Evolutionary conservation across 352 stramenopile species (phyloP).

Genomic region (Pythium brassicae): DNA sequence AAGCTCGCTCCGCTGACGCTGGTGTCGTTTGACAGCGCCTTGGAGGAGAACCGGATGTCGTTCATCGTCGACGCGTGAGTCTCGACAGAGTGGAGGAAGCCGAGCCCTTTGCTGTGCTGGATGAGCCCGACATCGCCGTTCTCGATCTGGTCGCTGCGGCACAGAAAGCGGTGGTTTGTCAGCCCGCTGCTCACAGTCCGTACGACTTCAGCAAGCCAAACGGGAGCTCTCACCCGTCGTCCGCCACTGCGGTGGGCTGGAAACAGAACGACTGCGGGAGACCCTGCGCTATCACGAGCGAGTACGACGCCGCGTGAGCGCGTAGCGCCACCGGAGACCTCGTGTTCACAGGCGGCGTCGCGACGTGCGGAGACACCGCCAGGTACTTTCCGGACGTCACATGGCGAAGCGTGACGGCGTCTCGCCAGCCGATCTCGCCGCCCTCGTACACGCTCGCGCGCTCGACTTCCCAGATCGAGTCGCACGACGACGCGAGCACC

Average conservation of each 20-base stretch:
- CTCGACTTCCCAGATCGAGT: constrained; percentile 67
- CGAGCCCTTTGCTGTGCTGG: constrained; percentile 40
- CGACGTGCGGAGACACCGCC: constrained; percentile 17
- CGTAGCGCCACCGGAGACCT: constrained; percentile 18
- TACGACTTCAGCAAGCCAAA: background rate
- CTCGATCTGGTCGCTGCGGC: constrained; percentile 33
- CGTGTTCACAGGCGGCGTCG: constrained; percentile 14
- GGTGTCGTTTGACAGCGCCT: constrained; percentile 29
- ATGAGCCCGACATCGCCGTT: constrained; percentile 54
- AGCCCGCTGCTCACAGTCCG: background rate
- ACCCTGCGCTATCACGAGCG: constrained; percentile 30
- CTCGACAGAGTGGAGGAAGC: constrained; percentile 65
- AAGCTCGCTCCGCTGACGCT: constrained; percentile 27
- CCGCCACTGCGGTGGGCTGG: constrained; percentile 46
- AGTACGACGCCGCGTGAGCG: constrained; percentile 14
- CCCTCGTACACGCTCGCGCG: constrained; percentile 43
- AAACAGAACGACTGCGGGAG: constrained; percentile 50
- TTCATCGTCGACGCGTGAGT: constrained; percentile 60
- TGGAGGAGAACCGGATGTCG: constrained; percentile 60
- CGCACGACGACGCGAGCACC: constrained; percentile 26
- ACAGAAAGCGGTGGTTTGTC: background rate
- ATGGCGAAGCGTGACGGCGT: constrained; percentile 47
- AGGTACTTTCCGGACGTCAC: constrained; percentile 57
- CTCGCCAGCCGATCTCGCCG: constrained; percentile 47
- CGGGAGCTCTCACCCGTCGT: constrained; percentile 35